Percentiles rank a stretch among this genome's conserved stretches.
These are phyloP conservation scores for Paecilomyces fulvus DNA, from an alignment of 2,329 filamentous ascomycete genomes.

Conservation along the genomic window DNA sequence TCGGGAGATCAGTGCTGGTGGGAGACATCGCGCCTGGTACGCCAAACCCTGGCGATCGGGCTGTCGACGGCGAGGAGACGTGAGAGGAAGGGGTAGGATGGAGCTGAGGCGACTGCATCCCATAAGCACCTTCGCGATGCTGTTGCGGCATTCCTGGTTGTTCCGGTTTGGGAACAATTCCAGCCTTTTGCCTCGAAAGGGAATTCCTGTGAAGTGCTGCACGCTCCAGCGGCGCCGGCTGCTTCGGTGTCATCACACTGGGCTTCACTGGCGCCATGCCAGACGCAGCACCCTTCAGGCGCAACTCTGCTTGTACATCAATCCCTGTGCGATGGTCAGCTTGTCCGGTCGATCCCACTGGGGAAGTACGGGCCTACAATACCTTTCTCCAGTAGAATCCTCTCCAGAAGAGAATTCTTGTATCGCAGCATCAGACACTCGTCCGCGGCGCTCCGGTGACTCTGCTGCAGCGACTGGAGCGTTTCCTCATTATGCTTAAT, in stretches of 20 bases:
- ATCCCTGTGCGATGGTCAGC: constrained; percentile 54
- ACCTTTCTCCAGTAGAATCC: constrained; percentile 96
- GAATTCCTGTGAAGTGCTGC: constrained; percentile 71
- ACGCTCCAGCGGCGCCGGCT: constrained; percentile 68
- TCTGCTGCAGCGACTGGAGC: constrained; percentile 83
- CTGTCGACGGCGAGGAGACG: constrained; percentile 55
- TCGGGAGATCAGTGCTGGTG: constrained; percentile 48
- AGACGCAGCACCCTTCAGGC: constrained; percentile 83
- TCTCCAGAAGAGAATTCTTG: constrained; percentile 93
- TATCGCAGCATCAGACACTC: constrained; percentile 98
- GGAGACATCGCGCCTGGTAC: constrained; percentile 55
- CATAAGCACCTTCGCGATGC: constrained; percentile 27
- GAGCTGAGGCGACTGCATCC: constrained; percentile 57
- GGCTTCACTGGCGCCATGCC: constrained; percentile 57
- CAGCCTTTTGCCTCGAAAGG: constrained; percentile 62
- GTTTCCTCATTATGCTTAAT: constrained; percentile 97
- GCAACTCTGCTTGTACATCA: constrained; percentile 92
- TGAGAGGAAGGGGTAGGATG: constrained; percentile 80
- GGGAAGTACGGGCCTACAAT: constrained; percentile 6
- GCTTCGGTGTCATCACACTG: constrained; percentile 60
- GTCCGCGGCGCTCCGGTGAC: constrained; percentile 87
- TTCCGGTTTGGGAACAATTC: constrained; percentile 63
- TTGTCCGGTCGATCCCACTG: not conserved
- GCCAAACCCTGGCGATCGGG: constrained; percentile 54
- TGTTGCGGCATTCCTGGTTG: constrained; percentile 41